Conservation (phyloP, 495 filamentous ascomycete genomes). For the Hypomontagnella submonticulosa region DNA sequence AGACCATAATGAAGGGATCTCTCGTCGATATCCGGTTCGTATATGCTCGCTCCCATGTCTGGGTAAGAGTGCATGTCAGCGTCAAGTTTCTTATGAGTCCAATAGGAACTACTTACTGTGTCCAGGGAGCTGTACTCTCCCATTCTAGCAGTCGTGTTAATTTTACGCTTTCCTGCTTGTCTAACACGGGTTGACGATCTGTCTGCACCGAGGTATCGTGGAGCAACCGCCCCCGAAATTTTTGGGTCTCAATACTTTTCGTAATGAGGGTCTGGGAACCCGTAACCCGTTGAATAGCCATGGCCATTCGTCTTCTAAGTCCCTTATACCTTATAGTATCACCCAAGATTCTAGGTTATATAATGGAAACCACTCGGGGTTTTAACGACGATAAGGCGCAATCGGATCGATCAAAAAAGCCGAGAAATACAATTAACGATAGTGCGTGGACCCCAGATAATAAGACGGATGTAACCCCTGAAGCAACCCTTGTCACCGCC, state of each 20-base stretch:
- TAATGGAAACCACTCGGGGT: too few species aligned
- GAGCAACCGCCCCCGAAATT: conserved; percentile 1
- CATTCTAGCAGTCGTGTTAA: conserved; percentile 17
- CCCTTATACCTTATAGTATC: too few species aligned
- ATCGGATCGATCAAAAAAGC: conserved; percentile 7
- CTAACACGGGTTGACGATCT: background rate
- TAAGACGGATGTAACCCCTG: conserved; percentile 11
- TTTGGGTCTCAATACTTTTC: conserved; percentile 6
- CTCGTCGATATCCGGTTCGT: conserved; percentile 35
- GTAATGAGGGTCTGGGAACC: conserved; percentile 18
- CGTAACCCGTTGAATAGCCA: conserved; percentile 15
- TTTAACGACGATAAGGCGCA: background rate
- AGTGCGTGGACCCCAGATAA: background rate
- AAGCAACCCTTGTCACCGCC: conserved; percentile 11
- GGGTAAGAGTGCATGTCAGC: conserved; percentile 8
- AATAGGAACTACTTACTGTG: conserved; percentile 15
- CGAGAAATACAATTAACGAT: conserved; percentile 3
- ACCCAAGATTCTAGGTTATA: too few species aligned
- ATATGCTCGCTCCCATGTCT: conserved; percentile 35
- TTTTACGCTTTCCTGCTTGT: background rate
- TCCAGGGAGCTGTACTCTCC: conserved; percentile 27
- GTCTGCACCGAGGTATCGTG: background rate
- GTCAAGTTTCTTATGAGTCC: background rate
- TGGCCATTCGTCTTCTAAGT: background rate
- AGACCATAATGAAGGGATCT: conserved; percentile 43